phyloP scores from a whole-genome alignment of 345 rosid species.

The Lepidium aucheri region DNA sequence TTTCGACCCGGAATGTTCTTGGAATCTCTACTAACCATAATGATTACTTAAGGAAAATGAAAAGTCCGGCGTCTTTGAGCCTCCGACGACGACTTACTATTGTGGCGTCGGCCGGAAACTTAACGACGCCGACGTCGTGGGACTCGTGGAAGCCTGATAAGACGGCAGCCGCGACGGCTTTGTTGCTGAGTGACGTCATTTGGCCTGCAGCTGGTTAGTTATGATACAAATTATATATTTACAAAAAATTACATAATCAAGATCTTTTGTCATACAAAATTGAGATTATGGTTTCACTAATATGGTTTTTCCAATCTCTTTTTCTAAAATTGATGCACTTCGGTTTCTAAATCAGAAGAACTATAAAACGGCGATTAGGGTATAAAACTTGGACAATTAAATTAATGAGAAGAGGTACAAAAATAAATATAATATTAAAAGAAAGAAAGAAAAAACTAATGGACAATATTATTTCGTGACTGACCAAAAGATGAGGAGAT shows the following conservation, averaged over 20 bases:
- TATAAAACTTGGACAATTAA: not conserved
- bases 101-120: constrained; percentile 35
- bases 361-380: constrained; percentile 19
- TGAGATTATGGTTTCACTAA: not conserved
- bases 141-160: constrained; percentile 71
- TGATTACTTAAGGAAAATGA: not conserved
- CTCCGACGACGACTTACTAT: constrained; percentile 8
- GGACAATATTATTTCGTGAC: not conserved
- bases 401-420: not conserved
- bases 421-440: not conserved
- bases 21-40: not conserved
- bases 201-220: constrained; percentile 93
- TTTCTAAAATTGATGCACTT: constrained; percentile 1
- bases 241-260: not conserved
- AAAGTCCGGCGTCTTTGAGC: not conserved
- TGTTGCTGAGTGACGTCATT: constrained; percentile 63
- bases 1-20: not conserved
- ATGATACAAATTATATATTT: not conserved
- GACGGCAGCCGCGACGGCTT: constrained; percentile 31
- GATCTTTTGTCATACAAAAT: not conserved
- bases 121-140: constrained; percentile 39
- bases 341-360: constrained; percentile 12
- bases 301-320: not conserved
- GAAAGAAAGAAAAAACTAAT: not conserved
- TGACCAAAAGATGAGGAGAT: constrained; percentile 1